Conservation (phyloP, 352 stramenopile genomes). For the Phytophthora fragariae region DNA sequence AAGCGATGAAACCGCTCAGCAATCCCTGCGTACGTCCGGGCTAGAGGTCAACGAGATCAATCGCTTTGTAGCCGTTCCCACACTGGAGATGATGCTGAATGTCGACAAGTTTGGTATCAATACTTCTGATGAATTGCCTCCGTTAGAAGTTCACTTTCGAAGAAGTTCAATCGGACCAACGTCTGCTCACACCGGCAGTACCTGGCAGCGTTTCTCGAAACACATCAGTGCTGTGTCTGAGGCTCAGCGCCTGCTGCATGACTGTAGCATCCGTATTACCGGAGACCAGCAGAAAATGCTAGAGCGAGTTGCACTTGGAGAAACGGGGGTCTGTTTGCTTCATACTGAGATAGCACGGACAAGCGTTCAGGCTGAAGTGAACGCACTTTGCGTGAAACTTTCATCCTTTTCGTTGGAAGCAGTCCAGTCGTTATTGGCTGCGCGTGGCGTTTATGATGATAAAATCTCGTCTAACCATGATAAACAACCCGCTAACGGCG, state of each 20-base stretch:
- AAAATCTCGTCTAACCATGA: neutral
- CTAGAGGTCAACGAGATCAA: slow-evolving; percentile 52
- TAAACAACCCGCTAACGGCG: neutral
- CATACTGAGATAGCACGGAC: slow-evolving; percentile 40
- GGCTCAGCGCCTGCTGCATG: slow-evolving; percentile 56
- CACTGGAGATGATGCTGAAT: slow-evolving; percentile 65
- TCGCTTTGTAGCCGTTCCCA: slow-evolving; percentile 47
- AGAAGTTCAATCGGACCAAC: slow-evolving; percentile 43
- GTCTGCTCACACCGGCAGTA: slow-evolving; percentile 51
- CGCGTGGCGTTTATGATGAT: neutral
- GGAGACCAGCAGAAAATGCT: slow-evolving; percentile 54
- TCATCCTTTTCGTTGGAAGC: slow-evolving; percentile 54
- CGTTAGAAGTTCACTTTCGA: slow-evolving; percentile 55
- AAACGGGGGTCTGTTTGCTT: slow-evolving; percentile 27
- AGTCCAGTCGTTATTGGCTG: slow-evolving; percentile 39
- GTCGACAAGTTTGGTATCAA: slow-evolving; percentile 64
- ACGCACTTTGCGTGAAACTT: slow-evolving; percentile 52
- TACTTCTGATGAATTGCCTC: slow-evolving; percentile 47
- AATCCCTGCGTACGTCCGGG: slow-evolving; percentile 23
- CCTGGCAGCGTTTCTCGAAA: slow-evolving; percentile 58
- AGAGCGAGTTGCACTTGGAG: slow-evolving; percentile 26
- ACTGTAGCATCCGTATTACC: slow-evolving; percentile 63
- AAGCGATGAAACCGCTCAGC: slow-evolving; percentile 31
- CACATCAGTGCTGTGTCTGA: slow-evolving; percentile 53
- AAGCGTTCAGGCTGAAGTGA: slow-evolving; percentile 55